A percentile compares a stretch with the other conserved stretches of the same genome.
phyloP scores from a whole-genome alignment of 1,284 basidiomycete genomes.

The Melampsora abietis-canadensis region DNA sequence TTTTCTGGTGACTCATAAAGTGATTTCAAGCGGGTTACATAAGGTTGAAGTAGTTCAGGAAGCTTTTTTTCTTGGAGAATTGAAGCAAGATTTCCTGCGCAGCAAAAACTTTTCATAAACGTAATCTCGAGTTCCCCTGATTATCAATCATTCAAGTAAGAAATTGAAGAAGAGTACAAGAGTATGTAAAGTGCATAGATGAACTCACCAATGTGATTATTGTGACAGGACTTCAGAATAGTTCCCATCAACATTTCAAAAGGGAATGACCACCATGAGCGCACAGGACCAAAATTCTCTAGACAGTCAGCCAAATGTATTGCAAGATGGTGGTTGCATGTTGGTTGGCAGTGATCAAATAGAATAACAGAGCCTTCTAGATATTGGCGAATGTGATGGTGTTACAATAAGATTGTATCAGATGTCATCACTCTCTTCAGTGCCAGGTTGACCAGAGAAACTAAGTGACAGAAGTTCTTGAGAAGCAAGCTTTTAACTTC shows the following conservation, averaged over 20 bases:
- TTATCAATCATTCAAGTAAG: not conserved
- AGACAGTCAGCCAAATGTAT: conserved; percentile 18
- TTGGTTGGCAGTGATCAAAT: not conserved
- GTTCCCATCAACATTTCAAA: not conserved
- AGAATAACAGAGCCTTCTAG: conserved; percentile 3
- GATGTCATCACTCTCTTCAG: conserved; percentile 6
- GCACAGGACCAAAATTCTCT: conserved; percentile 6
- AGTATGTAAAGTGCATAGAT: too few relatives aligned
- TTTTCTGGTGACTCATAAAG: too few relatives aligned
- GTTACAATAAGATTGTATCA: not conserved
- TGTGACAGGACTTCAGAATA: conserved; percentile 6
- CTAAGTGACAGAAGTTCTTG: conserved; percentile 20
- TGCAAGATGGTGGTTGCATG: conserved; percentile 6
- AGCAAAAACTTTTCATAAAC: conserved; percentile 6
- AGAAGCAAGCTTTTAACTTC: not conserved
- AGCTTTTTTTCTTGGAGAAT: too few relatives aligned
- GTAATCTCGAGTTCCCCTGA: not conserved
- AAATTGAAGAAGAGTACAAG: not conserved
- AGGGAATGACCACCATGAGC: conserved; percentile 13
- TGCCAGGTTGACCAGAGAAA: not conserved
- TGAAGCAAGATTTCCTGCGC: not conserved
- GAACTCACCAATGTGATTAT: conserved; percentile 8
- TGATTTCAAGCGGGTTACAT: too few relatives aligned
- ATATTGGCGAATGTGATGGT: not conserved
- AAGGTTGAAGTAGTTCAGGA: too few relatives aligned